These are phyloP conservation scores for Fusarium pseudonygamai DNA, from an alignment of 2,329 filamentous ascomycete genomes.

Conservation along the genomic window DNA sequence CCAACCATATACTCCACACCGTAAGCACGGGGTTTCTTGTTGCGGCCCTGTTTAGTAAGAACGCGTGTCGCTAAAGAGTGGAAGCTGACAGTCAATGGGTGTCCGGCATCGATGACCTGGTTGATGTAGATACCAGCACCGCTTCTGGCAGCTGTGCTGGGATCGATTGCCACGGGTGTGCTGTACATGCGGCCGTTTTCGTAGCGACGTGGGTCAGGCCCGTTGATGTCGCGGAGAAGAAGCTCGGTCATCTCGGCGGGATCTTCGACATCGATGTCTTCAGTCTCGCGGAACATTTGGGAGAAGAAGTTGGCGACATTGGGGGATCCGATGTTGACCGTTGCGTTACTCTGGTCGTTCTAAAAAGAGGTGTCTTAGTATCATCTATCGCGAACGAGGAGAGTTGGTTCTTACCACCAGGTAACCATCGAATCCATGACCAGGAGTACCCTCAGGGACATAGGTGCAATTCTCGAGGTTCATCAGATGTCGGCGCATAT, in stretches of 20 bases:
- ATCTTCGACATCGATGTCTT: neutral
- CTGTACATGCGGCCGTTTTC: neutral
- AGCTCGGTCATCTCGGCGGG: neutral
- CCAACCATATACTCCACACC: conserved; percentile 14
- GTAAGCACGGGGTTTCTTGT: neutral
- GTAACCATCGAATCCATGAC: neutral
- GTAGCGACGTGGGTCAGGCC: neutral
- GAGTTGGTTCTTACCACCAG: neutral
- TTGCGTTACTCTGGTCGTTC: neutral
- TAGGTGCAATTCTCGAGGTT: neutral
- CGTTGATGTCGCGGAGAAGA: neutral
- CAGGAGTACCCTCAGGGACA: neutral
- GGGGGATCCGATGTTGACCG: neutral
- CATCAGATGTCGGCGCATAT: neutral
- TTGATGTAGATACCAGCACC: conserved; percentile 1
- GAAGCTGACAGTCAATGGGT: conserved; percentile 1
- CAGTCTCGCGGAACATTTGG: neutral
- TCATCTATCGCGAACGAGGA: rapidly evolving
- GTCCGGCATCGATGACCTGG: neutral
- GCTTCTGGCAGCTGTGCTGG: neutral
- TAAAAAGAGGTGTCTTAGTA: rapidly evolving
- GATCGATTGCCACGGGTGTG: neutral
- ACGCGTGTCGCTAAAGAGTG: neutral
- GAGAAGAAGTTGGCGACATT: neutral
- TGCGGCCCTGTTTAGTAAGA: neutral